phyloP scores from a whole-genome alignment of 1,139 yeast genomes.

The Taphrina sp. region DNA sequence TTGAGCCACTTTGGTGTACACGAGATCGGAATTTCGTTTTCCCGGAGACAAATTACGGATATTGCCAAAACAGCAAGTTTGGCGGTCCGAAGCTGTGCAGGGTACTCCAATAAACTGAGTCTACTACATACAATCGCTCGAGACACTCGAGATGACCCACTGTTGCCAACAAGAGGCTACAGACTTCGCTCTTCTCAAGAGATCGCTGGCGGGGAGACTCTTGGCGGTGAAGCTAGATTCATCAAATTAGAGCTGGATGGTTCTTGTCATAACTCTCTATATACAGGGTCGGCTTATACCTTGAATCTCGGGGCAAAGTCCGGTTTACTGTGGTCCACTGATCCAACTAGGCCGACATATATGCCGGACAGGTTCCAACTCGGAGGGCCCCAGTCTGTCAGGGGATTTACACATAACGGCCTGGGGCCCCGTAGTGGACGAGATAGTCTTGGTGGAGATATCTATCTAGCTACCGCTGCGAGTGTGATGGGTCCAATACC shows the following conservation, averaged over 20 bases:
- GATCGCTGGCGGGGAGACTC: conserved; percentile 49
- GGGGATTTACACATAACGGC: conserved; percentile 75
- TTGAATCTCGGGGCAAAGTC: conserved; percentile 39
- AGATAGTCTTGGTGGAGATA: conserved; percentile 75
- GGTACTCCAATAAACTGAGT: conserved; percentile 46
- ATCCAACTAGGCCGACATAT: conserved; percentile 41
- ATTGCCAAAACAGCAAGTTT: conserved; percentile 43
- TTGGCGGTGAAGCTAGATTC: conserved; percentile 44
- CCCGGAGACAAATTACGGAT: conserved; percentile 60
- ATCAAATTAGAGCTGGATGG: conserved; percentile 41
- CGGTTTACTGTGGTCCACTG: conserved; percentile 41
- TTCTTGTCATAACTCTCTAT: conserved; percentile 38
- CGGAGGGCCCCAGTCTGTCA: conserved; percentile 82
- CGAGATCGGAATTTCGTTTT: conserved; percentile 64
- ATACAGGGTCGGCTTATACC: conserved; percentile 34
- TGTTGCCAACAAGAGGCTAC: conserved; percentile 53
- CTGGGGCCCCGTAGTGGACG: conserved; percentile 73
- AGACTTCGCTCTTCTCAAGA: conserved; percentile 59
- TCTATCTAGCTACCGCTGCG: conserved; percentile 66
- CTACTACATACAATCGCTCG: conserved; percentile 41
- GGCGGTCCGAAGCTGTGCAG: conserved; percentile 45
- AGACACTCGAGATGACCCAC: conserved; percentile 43
- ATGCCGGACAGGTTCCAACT: conserved; percentile 56
- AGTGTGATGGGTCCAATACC: conserved; percentile 70
- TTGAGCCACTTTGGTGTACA: conserved; percentile 34